phyloP scores from a whole-genome alignment of 148 eudicot species.

The Rhododendron mucronatum region DNA sequence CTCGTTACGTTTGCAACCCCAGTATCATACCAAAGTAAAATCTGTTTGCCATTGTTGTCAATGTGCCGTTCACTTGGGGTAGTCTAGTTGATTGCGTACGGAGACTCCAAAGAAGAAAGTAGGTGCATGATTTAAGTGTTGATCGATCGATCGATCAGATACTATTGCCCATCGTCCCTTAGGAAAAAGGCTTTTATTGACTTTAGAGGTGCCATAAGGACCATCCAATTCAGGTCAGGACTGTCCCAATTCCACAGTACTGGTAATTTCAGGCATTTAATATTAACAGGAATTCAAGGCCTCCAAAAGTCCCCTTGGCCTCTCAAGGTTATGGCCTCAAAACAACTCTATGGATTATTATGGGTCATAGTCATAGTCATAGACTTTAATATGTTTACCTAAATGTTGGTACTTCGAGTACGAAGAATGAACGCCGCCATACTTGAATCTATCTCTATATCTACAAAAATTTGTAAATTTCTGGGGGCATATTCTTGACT shows the following conservation, averaged over 20 bases:
- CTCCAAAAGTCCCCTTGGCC: not conserved
- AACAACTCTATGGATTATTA: not conserved
- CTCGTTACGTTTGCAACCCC: not conserved
- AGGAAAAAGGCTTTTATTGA: not conserved
- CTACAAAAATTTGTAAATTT: not conserved
- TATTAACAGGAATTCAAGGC: not conserved
- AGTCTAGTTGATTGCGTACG: not conserved
- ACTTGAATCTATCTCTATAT: not conserved
- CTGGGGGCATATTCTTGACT: not conserved
- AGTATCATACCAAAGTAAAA: not conserved
- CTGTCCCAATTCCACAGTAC: not conserved
- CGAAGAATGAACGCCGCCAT: not conserved
- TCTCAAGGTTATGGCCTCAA: not conserved
- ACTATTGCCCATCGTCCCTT: not conserved
- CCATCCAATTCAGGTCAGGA: not conserved
- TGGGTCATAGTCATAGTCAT: not conserved
- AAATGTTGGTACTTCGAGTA: not conserved
- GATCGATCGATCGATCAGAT: too few species aligned
- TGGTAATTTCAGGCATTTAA: not conserved
- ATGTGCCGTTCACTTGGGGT: not conserved
- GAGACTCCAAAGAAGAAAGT: not conserved
- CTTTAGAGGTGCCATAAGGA: not conserved
- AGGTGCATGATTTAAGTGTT: not conserved
- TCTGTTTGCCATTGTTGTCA: not conserved
- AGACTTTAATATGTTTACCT: not conserved